Percentiles rank a stretch among this genome's conserved stretches.
phyloP scores from a whole-genome alignment of 2,329 filamentous ascomycete species.

The Aciculosporium take region DNA sequence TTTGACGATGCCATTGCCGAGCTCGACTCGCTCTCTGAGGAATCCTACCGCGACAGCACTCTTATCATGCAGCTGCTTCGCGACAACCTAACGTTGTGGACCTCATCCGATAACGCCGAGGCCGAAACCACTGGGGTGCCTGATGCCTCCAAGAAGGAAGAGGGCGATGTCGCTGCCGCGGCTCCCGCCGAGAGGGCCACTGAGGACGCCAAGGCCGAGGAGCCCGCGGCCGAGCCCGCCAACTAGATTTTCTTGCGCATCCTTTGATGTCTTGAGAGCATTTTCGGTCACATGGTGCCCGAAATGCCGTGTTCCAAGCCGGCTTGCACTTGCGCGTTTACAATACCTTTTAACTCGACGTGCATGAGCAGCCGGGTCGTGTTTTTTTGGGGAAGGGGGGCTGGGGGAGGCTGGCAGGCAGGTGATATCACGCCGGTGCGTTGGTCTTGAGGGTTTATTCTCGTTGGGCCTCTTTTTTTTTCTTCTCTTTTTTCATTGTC shows the following conservation, averaged over 20 bases:
- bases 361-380: conserved; percentile 13
- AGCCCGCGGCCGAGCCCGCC: conserved; percentile 31
- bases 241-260: conserved; percentile 31
- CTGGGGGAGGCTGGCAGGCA: conserved; percentile 20
- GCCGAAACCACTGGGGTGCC: conserved; percentile 49
- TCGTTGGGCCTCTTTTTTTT: conserved; percentile 13
- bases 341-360: conserved; percentile 7
- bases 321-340: conserved; percentile 9
- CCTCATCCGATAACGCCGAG: conserved; percentile 79
- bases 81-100: conserved; percentile 97
- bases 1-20: conserved; percentile 98
- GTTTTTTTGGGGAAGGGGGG: conserved; percentile 10
- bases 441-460: conserved; percentile 16
- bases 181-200: conserved; percentile 19
- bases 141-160: conserved; percentile 46
- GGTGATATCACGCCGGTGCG: conserved; percentile 19
- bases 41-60: conserved; percentile 97
- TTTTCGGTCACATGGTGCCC: conserved; percentile 23
- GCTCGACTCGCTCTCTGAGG: conserved; percentile 93
- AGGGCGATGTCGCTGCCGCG: conserved; percentile 27
- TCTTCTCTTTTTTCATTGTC: conserved; percentile 9
- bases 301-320: conserved; percentile 19
- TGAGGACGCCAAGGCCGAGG: conserved; percentile 31
- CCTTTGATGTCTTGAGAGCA: conserved; percentile 23
- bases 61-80: conserved; percentile 98